Conservation (phyloP, 2,329 filamentous ascomycete species). For the Penicillium sp. region DNA sequence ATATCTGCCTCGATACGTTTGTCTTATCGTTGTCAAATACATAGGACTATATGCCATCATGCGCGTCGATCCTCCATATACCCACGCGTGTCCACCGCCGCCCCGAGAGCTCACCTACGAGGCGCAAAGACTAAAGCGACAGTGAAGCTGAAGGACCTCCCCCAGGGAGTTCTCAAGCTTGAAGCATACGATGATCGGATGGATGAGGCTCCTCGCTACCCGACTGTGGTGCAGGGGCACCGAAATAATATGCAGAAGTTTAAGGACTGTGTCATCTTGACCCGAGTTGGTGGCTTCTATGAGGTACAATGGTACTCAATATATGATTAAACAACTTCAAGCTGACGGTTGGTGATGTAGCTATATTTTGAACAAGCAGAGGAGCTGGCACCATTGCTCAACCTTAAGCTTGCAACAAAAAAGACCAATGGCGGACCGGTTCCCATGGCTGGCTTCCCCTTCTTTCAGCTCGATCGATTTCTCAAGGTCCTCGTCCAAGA, state of each 20-base stretch:
- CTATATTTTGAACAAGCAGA: constrained; percentile 96
- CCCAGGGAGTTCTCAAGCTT: constrained; percentile 55
- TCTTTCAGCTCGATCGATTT: constrained; percentile 87
- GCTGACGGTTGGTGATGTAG: constrained; percentile 31
- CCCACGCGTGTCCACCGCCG: constrained; percentile 16
- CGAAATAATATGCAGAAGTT: constrained; percentile 87
- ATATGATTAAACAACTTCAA: not conserved
- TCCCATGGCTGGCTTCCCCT: constrained; percentile 92
- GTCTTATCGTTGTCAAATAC: constrained; percentile 22
- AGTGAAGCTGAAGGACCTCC: constrained; percentile 50
- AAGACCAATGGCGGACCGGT: constrained; percentile 77
- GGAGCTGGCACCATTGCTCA: constrained; percentile 79
- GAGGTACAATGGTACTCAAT: constrained; percentile 53
- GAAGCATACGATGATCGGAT: constrained; percentile 44
- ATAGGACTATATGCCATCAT: constrained; percentile 35
- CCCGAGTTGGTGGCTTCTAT: constrained; percentile 92
- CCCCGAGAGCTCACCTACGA: constrained; percentile 16
- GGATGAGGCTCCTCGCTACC: constrained; percentile 63
- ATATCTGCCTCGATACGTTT: not conserved
- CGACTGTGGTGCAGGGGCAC: constrained; percentile 84
- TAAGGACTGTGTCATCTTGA: constrained; percentile 84
- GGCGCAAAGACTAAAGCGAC: constrained; percentile 40
- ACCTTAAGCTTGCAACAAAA: constrained; percentile 79
- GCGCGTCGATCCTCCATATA: constrained; percentile 24
- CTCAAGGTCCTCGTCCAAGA: constrained; percentile 92